phyloP scores from a whole-genome alignment of 2,329 filamentous ascomycete species.

The Aspergillus nomiae region DNA sequence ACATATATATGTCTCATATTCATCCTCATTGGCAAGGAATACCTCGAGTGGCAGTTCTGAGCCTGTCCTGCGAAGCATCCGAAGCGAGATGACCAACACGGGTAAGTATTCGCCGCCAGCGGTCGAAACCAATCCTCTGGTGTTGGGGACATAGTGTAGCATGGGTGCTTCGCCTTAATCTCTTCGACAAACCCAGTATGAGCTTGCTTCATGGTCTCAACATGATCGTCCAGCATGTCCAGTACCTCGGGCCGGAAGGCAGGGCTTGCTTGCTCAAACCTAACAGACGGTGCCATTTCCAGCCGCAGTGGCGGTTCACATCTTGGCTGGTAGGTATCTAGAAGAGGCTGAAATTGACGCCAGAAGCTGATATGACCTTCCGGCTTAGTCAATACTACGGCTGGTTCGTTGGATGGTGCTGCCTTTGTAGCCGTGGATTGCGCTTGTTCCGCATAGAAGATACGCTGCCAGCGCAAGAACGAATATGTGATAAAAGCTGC shows the following conservation, averaged over 20 bases:
- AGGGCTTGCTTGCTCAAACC: conserved; percentile 30
- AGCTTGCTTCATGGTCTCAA: conserved; percentile 34
- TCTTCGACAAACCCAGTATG: conserved; percentile 39
- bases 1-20: conserved; percentile 48
- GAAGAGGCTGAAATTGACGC: conserved; percentile 33
- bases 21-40: conserved; percentile 43
- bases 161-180: conserved; percentile 27
- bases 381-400: conserved; percentile 6
- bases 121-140: conserved; percentile 50
- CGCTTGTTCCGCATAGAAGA: neutral
- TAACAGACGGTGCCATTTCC: conserved; percentile 26
- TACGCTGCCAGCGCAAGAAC: conserved; percentile 16
- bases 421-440: neutral
- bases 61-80: conserved; percentile 48
- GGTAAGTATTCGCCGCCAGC: conserved; percentile 48
- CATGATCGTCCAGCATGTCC: conserved; percentile 30
- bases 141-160: conserved; percentile 37
- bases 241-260: conserved; percentile 35
- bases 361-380: conserved; percentile 35
- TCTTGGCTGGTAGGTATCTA: conserved; percentile 34
- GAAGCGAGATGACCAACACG: conserved; percentile 47
- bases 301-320: conserved; percentile 30
- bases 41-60: conserved; percentile 50
- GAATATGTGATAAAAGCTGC: conserved; percentile 19
- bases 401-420: neutral